Evolutionary conservation across 495 filamentous ascomycete genomes (phyloP).

Genomic region (Trichoderma orchidacearum): DNA sequence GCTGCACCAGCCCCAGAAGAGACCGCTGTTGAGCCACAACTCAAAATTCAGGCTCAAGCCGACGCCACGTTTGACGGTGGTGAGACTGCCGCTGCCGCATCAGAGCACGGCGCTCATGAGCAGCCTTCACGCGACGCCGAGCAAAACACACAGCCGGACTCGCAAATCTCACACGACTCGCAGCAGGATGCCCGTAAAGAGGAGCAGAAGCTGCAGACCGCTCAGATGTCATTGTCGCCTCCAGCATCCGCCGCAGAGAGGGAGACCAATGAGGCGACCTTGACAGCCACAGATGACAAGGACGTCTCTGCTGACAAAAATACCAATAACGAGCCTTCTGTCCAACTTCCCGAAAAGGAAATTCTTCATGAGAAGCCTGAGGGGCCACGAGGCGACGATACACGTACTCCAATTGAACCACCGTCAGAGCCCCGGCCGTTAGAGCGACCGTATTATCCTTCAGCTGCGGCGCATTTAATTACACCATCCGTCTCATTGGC

Average conservation of each 20-base stretch:
- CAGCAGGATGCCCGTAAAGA: no score
- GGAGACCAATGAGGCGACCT: no score
- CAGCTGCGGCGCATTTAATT: not conserved
- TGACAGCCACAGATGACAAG: not conserved
- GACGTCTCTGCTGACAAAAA: not conserved
- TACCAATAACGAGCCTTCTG: not conserved
- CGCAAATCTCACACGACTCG: no score
- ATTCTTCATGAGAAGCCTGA: not conserved
- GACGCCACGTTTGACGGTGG: not conserved
- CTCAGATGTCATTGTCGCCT: not conserved
- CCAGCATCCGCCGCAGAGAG: not conserved
- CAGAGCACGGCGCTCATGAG: not conserved
- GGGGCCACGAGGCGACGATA: not conserved
- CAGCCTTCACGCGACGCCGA: not conserved
- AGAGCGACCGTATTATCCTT: not conserved
- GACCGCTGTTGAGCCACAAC: not conserved
- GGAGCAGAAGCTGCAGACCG: not conserved
- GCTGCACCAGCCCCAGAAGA: not conserved
- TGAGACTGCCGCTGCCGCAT: not conserved
- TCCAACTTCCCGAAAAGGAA: not conserved
- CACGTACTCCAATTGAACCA: not conserved
- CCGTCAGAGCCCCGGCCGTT: not conserved
- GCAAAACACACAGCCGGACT: no score
- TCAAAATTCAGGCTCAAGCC: not conserved
- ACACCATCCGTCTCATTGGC: not conserved